Evolutionary conservation across 2,329 filamentous ascomycete genomes (phyloP).

Genomic region (Boeremia lycopersici): DNA sequence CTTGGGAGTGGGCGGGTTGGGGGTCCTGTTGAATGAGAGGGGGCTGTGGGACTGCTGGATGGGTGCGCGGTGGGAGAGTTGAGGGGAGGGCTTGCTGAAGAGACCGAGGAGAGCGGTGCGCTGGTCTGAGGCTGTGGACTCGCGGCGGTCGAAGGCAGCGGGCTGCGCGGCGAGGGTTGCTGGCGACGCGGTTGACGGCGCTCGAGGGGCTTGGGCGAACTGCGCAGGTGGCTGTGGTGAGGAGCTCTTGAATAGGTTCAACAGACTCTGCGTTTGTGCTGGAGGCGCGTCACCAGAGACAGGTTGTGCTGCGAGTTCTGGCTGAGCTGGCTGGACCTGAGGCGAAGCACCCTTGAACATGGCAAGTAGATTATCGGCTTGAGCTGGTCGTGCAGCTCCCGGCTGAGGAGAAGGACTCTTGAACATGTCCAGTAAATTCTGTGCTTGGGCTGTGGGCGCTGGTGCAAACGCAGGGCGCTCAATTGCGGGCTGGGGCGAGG

Average conservation of each 20-base stretch:
- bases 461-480: neutral
- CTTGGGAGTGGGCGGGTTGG: conserved; percentile 39
- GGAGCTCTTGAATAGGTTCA: conserved; percentile 15
- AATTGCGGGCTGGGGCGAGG: conserved; percentile 14
- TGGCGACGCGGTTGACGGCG: neutral
- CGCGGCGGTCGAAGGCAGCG: conserved; percentile 32
- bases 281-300: conserved; percentile 6
- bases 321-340: conserved; percentile 1
- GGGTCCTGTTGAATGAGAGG: conserved; percentile 21
- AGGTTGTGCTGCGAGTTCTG: conserved; percentile 20
- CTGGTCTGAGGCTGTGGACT: conserved; percentile 38
- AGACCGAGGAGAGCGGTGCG: conserved; percentile 46
- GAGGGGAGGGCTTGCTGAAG: conserved; percentile 37
- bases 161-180: conserved; percentile 7
- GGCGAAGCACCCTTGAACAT: conserved; percentile 25
- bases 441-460: conserved; percentile 24
- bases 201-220: neutral
- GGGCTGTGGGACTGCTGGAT: conserved; percentile 28
- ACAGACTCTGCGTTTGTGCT: conserved; percentile 16
- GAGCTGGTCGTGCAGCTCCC: conserved; percentile 15
- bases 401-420: conserved; percentile 20
- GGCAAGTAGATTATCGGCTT: conserved; percentile 27
- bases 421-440: conserved; percentile 28
- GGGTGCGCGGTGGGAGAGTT: conserved; percentile 18
- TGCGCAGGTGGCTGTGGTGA: conserved; percentile 10